A percentile compares a stretch with the other conserved stretches of the same genome.
Conservation (phyloP, 495 filamentous ascomycete species). For the Sordaria brevicollis region DNA sequence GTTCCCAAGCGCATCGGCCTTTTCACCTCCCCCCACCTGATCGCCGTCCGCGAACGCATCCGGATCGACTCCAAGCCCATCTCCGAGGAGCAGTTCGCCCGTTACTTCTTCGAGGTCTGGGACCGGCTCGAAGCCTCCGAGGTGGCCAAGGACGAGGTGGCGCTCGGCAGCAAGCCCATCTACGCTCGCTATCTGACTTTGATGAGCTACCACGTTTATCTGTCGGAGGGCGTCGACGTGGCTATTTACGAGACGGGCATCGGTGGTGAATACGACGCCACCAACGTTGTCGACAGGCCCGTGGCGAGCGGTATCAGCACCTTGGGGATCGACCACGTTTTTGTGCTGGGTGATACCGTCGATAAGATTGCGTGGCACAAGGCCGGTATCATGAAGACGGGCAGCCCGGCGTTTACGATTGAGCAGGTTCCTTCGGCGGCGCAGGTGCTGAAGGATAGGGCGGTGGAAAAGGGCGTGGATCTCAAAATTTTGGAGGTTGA, state of each 20-base stretch:
- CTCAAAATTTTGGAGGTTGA: slow-evolving; percentile 55
- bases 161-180: slow-evolving; percentile 51
- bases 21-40: slow-evolving; percentile 81
- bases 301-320: slow-evolving; percentile 68
- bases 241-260: slow-evolving; percentile 90
- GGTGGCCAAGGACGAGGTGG: slow-evolving; percentile 19
- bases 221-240: slow-evolving; percentile 67
- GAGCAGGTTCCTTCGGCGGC: slow-evolving; percentile 58
- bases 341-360: slow-evolving; percentile 69
- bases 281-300: slow-evolving; percentile 75
- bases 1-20: slow-evolving; percentile 55
- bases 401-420: slow-evolving; percentile 60
- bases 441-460: slow-evolving; percentile 59
- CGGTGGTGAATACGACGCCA: slow-evolving; percentile 87
- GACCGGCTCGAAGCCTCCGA: slow-evolving; percentile 49
- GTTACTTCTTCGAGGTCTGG: slow-evolving; percentile 86
- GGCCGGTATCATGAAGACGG: slow-evolving; percentile 77
- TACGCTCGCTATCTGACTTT: slow-evolving; percentile 89
- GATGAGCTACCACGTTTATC: slow-evolving; percentile 79
- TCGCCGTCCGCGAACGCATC: slow-evolving; percentile 82
- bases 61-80: slow-evolving; percentile 69
- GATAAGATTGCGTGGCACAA: slow-evolving; percentile 98
- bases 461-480: slow-evolving; percentile 50
- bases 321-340: slow-evolving; percentile 83
- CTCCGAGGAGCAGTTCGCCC: slow-evolving; percentile 64